A percentile compares a stretch with the other conserved stretches of the same genome.
These are phyloP conservation scores for Rhizophora mangle DNA, from an alignment of 345 rosid species.

Conservation along the genomic window DNA sequence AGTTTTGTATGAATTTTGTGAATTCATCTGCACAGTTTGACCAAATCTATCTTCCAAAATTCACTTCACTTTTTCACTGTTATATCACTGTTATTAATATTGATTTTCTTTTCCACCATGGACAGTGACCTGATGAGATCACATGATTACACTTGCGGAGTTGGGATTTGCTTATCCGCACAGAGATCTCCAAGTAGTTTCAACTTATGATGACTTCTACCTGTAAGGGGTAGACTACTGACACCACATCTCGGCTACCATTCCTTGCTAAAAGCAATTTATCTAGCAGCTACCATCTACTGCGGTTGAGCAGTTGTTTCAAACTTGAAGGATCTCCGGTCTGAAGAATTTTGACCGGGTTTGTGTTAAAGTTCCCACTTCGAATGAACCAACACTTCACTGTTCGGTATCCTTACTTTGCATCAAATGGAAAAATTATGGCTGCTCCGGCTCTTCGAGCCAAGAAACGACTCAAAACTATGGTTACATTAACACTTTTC, in stretches of 20 bases:
- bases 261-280: too few relatives aligned
- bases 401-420: slow-evolving; percentile 30
- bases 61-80: not conserved
- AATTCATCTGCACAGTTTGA: too few relatives aligned
- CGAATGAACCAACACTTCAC: slow-evolving; percentile 78
- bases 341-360: slow-evolving; percentile 19
- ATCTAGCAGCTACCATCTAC: slow-evolving; percentile 29
- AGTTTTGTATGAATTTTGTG: too few relatives aligned
- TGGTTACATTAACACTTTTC: slow-evolving; percentile 32
- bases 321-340: slow-evolving; percentile 33
- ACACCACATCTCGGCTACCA: too few relatives aligned
- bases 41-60: not conserved
- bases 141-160: slow-evolving; percentile 41
- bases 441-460: too few relatives aligned
- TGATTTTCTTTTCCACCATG: not conserved
- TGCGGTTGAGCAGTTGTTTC: slow-evolving; percentile 44
- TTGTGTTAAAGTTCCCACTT: slow-evolving; percentile 80
- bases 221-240: too few relatives aligned
- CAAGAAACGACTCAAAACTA: too few relatives aligned
- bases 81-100: not conserved
- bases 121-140: slow-evolving; percentile 34
- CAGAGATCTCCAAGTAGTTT: slow-evolving; percentile 26
- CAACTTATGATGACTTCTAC: too few relatives aligned
- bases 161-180: slow-evolving; percentile 31
- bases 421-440: slow-evolving; percentile 25